Conservation (phyloP, 2,329 filamentous ascomycete genomes). For the Ophiostoma triangulosporum region DNA sequence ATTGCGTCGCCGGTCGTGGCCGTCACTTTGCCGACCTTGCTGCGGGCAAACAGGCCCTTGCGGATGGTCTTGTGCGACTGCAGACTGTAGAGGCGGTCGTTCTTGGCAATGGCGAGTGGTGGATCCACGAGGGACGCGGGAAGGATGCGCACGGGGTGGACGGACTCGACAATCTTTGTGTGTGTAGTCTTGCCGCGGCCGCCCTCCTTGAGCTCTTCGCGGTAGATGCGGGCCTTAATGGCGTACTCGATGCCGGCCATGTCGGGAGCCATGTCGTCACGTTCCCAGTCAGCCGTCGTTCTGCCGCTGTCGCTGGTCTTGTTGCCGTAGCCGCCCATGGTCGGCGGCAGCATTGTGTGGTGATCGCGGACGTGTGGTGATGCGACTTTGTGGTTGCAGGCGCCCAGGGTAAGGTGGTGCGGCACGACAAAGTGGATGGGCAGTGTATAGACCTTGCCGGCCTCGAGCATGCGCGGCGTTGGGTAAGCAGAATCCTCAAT, state of each 20-base stretch:
- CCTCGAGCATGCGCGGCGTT: slow-evolving; percentile 31
- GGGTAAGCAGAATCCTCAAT: slow-evolving; percentile 34
- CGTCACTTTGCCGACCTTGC: slow-evolving; percentile 36
- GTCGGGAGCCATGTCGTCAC: slow-evolving; percentile 39
- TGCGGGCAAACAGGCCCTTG: slow-evolving; percentile 34
- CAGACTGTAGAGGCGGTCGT: slow-evolving; percentile 34
- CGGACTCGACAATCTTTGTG: slow-evolving; percentile 18
- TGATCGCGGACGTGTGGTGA: slow-evolving; percentile 34
- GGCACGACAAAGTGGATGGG: slow-evolving; percentile 49
- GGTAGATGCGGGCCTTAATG: slow-evolving; percentile 33
- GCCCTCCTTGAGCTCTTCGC: slow-evolving; percentile 10
- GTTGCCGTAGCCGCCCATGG: slow-evolving; percentile 24
- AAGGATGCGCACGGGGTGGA: slow-evolving; percentile 35
- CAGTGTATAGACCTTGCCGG: slow-evolving; percentile 33
- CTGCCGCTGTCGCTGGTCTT: not conserved
- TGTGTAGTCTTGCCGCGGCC: slow-evolving; percentile 8
- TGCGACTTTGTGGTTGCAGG: slow-evolving; percentile 37
- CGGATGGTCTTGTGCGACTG: slow-evolving; percentile 38
- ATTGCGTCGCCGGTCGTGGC: slow-evolving; percentile 21
- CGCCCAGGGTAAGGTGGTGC: slow-evolving; percentile 41
- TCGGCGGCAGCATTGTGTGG: slow-evolving; percentile 40
- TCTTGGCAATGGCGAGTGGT: slow-evolving; percentile 34
- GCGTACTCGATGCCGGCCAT: slow-evolving; percentile 42
- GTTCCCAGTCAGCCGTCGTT: slow-evolving; percentile 29
- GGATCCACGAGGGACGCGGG: slow-evolving; percentile 36